Evolutionary conservation across 768 basidiomycete species (phyloP), one percentile per base, ranked within the genome.

Genomic region (Sporobolomyces phaffii): DNA sequence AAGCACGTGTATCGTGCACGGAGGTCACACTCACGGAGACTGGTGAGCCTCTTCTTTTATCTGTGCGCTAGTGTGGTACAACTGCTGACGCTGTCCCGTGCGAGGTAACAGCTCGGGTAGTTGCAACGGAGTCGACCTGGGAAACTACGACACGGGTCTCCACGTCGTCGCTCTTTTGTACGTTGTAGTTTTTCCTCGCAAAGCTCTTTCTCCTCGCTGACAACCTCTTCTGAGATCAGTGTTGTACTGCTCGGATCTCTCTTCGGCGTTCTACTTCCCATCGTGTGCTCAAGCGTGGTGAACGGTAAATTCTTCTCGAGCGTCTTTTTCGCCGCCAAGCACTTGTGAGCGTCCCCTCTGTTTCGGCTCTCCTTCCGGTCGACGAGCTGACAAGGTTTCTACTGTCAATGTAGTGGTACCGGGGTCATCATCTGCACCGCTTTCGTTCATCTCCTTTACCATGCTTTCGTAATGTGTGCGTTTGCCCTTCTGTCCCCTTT

Each of bases 341-440:
- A 69, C 54, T 69, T 70, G 69, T 64, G n/a, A 29, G 57, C 44
- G 17, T 2, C 41, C 44, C 34, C 17, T 43, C 51, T 40, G 31
- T 29, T n/a, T 29, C 22, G 3, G 3, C 24, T 41, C 3, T 45
- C 40, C 22, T 40, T n/a, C n/a, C 9, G n/a, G 2, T 47, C 17
- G 9, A 13, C 22, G 18, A 14, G 31, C 1, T 9, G 3, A 20
- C 2, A 22, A 22, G 17, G 5, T 45, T 15, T 24, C 49, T 2
- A 5, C 1, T n/a, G 2, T 9, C 22, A 5, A 7, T 50, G 36
- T 40, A 69, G 71, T 38, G 73, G 73, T 1, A 73, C 71, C 3
- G 78, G 78, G 17, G 67, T 79, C 60, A 78, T 78, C 64, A 59
- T 78, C 31, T 73, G 75, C 3, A 77, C 77, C 1, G 77, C 77